Evolutionary conservation across 352 stramenopile species (phyloP), one percentile per base, ranked within the genome.

Genomic region (Phytophthora uliginosa): DNA sequence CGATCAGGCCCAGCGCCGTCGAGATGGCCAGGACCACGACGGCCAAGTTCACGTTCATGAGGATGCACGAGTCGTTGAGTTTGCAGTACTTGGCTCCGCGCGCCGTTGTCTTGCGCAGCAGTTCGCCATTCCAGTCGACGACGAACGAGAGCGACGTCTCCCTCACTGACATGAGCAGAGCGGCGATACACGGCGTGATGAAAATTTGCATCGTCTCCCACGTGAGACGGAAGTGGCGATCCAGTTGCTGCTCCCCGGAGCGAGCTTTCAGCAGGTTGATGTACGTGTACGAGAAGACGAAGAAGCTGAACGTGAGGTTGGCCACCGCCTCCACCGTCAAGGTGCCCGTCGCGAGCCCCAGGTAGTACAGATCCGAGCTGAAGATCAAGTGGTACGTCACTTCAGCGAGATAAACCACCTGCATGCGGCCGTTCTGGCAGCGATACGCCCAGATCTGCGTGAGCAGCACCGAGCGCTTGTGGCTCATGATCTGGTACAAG

Each of bases 61-160:
- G 22, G 26, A 76, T 72, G 38, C 69, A 76, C 12, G 67, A 74
- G n/a, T 73, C 66, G 34, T 59, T 68, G 3, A 73, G 53, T n/a
- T 40, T 33, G 58, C 69, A 76, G 24, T 68, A 72, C 1, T 53
- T 68, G 5, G 63, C 58, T 2, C 69, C 63, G 5, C 69, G 63
- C 0, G 33, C 54, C 0, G 58, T 66, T 33, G 63, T 73, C 20
- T 73, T 77, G 9, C 69, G 63, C 18, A 77, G 31, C 12, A 77
- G 17, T 47, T 73, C 69, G 3, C 63, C 64, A 17, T 77, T 77
- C 24, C 42, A 40, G 13, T 53, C 38, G 22, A 77, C 52, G 20
- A 77, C 26, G 18, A 65, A 66, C 2, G n/a, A 20, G 2, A 77
- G 40, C 18, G 63, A 73, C 18, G 52, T 66, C 33, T 34, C 26